Percentiles rank a stretch among this genome's conserved stretches.
Evolutionary conservation across 306 rosid species (phyloP).

Genomic region (Spatholobus suberectus): DNA sequence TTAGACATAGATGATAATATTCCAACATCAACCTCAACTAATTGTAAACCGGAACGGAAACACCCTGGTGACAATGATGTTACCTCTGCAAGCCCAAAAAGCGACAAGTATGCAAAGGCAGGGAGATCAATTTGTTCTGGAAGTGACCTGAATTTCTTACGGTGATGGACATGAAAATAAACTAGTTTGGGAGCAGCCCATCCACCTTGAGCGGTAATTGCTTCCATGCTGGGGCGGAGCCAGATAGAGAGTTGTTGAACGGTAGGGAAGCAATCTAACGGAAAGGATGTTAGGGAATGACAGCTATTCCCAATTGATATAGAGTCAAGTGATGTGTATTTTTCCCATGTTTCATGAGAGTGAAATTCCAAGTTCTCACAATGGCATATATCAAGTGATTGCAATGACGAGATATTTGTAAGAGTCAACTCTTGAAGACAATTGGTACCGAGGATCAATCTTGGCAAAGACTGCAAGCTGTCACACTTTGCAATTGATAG

Average conservation of each 20-base stretch:
- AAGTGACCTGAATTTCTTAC: not conserved
- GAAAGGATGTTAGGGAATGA: not conserved
- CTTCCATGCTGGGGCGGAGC: not conserved
- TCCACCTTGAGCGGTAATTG: not conserved
- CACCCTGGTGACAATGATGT: too few relatives aligned
- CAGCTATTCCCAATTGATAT: not conserved
- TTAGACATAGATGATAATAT: too few relatives aligned
- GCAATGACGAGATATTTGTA: not conserved
- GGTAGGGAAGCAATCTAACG: not conserved
- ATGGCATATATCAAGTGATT: not conserved
- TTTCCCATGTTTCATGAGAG: not conserved
- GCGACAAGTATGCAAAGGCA: too few relatives aligned
- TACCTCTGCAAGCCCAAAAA: too few relatives aligned
- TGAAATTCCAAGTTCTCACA: not conserved
- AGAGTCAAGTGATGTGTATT: not conserved
- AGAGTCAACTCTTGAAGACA: not conserved
- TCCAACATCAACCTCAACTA: too few relatives aligned
- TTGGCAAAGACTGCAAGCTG: not conserved
- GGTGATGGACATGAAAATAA: not conserved
- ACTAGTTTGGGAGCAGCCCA: not conserved
- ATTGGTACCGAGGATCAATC: not conserved
- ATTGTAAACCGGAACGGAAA: too few relatives aligned
- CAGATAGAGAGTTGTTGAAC: accelerated
- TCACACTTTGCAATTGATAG: too few relatives aligned
- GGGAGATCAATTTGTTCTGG: not conserved